Percentiles rank a stretch among this genome's conserved stretches.
Evolutionary conservation across 225 moss, liverwort and hornwort species (phyloP).

Genomic region (Anthoceros angustus): DNA sequence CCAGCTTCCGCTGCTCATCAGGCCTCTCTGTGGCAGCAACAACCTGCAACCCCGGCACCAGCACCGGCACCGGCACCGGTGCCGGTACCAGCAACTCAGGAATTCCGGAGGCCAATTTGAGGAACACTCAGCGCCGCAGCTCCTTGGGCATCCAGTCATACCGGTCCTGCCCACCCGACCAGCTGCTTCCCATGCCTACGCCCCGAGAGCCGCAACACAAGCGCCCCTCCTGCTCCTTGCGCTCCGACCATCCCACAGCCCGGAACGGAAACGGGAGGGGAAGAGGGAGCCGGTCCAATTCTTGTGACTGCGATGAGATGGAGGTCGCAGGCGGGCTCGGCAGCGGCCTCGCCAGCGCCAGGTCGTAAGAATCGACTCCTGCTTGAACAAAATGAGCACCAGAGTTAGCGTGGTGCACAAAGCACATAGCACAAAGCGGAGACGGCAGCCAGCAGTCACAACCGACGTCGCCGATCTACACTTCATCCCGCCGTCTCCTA

Average conservation of each 20-base stretch:
- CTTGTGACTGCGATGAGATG: neutral
- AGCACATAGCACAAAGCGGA: neutral
- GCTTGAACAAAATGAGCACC: neutral
- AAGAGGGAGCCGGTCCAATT: neutral
- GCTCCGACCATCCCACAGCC: slow-evolving; percentile 21
- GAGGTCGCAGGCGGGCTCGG: neutral
- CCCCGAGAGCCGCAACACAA: slow-evolving; percentile 16
- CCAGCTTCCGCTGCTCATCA: slow-evolving; percentile 13
- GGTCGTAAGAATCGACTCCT: neutral
- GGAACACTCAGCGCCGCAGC: neutral
- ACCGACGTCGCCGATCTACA: neutral
- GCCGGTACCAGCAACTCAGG: slow-evolving; percentile 12
- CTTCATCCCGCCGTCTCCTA: too few relatives aligned
- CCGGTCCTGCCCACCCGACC: neutral
- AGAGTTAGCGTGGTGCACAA: neutral
- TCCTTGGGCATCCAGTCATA: neutral
- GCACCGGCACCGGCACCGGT: slow-evolving; percentile 11
- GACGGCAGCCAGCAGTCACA: neutral
- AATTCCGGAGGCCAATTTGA: neutral
- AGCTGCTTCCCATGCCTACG: neutral
- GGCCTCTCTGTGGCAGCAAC: slow-evolving; percentile 30
- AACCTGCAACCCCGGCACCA: slow-evolving; percentile 25
- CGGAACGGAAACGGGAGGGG: neutral
- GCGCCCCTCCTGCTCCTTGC: slow-evolving; percentile 40
- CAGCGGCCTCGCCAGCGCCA: neutral